Base-by-base conservation (phyloP, 2,329 filamentous ascomycete genomes). In the Monilinia laxa region DNA sequence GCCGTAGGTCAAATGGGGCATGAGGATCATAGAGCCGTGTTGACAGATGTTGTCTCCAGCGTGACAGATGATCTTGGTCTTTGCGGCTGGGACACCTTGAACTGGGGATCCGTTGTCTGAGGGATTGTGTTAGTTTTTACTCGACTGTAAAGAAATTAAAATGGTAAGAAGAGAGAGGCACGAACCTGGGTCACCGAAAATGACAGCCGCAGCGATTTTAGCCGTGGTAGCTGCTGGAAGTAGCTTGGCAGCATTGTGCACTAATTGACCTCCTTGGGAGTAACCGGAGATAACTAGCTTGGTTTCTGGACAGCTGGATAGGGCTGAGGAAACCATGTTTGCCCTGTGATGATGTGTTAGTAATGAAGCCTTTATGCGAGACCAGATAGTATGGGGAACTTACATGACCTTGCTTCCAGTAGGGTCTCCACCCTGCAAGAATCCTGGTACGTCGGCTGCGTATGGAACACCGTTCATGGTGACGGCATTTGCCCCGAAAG, bases 381-480 rank as follows among this genome's bases (percentile, higher is more conserved):
- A 18, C 9, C 28, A 23, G 35, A 52, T 20, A 20, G 23, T 1
- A 40, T 47, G n/a, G 28, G 7, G 28, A 58, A 47, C 35, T n/a
- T 51, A 57, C 81, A 85, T 83, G 65, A 74, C 77, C 47, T 72
- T 71, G 65, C 79, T 80, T 4, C 82, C 83, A 5, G 65, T 73
- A 6, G 71, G 68, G 67, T 82, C 81, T 1, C 83, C 83, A 10
- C 81, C 80, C 14, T 74, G 75, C 3, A 83, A 73, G 69, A 83
- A 84, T 0, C 83, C 83, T 1, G 69, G 65, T 18, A 80, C 67
- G 64, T 77, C 75, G 9, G 84, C 84, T 1, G 80, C 76, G 71
- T 86, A 87, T 28, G 81, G 75, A 28, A 86, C 81, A 56, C 84
- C 84, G 74, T 85, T 84, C 14, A 85, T 79, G 3, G 81, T 73